Percentiles rank a stretch among this genome's conserved stretches.
Evolutionary conservation across 352 stramenopile genomes (phyloP).

Genomic region (Phytophthora agathidicida): DNA sequence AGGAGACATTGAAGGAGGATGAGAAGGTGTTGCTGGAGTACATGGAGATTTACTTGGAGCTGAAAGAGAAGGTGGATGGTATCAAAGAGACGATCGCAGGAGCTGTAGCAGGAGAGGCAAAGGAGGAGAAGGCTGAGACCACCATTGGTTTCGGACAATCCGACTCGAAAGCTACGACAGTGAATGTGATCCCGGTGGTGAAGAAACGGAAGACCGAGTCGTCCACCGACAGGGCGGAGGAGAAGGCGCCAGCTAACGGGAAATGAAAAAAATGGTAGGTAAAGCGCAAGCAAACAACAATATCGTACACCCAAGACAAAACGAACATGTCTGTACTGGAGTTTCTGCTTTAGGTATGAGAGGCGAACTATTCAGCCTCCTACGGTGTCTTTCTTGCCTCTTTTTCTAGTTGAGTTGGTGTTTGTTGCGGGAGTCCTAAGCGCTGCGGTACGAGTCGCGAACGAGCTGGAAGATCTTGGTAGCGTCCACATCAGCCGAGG

Average conservation of each 20-base stretch:
- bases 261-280: slow-evolving; percentile 24
- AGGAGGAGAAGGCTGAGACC: slow-evolving; percentile 51
- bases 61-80: slow-evolving; percentile 87
- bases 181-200: slow-evolving; percentile 74
- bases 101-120: slow-evolving; percentile 15
- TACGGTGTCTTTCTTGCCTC: slow-evolving; percentile 16
- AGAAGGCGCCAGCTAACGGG: slow-evolving; percentile 11
- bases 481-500: slow-evolving; percentile 65
- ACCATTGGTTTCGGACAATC: slow-evolving; percentile 73
- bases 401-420: slow-evolving; percentile 14
- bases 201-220: slow-evolving; percentile 65
- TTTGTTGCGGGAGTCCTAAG: slow-evolving; percentile 12
- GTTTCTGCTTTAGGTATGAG: slow-evolving; percentile 9
- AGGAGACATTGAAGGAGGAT: slow-evolving; percentile 31
- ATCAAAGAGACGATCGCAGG: slow-evolving; percentile 65
- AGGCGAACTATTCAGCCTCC: not conserved
- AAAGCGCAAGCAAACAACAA: slow-evolving; percentile 5
- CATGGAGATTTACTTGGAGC: slow-evolving; percentile 85
- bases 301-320: slow-evolving; percentile 15
- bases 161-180: slow-evolving; percentile 23
- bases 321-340: slow-evolving; percentile 30
- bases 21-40: slow-evolving; percentile 73
- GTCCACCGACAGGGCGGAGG: slow-evolving; percentile 1
- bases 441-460: slow-evolving; percentile 71
- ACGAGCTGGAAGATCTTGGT: slow-evolving; percentile 80